Evolutionary conservation across 163 green algal genomes (phyloP).

Genomic region (Scenedesmus sp.): DNA sequence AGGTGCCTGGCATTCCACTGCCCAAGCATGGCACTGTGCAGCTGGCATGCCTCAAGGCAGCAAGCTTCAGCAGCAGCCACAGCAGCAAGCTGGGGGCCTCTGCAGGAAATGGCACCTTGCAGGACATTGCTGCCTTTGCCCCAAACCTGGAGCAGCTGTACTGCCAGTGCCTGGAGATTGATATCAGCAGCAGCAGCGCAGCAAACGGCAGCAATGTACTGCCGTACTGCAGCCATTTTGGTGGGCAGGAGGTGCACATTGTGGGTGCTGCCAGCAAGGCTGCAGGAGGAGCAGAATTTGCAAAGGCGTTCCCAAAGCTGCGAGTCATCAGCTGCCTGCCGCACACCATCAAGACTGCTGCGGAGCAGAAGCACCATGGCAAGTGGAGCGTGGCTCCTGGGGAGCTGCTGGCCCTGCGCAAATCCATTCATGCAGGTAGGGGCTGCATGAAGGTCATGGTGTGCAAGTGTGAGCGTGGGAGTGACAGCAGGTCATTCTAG

Average conservation of each 20-base stretch:
- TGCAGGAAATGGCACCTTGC: conserved; percentile 10
- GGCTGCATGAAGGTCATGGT: too few relatives aligned
- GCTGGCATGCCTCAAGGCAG: conserved; percentile 22
- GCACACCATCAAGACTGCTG: conserved; percentile 11
- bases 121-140: conserved; percentile 35
- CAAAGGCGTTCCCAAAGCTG: conserved; percentile 11
- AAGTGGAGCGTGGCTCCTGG: conserved; percentile 15
- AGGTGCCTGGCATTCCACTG: conserved; percentile 5
- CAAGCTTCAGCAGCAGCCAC: conserved; percentile 27
- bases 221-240: conserved; percentile 24
- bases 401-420: conserved; percentile 23
- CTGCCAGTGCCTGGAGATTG: conserved; percentile 1
- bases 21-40: conserved; percentile 12
- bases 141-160: conserved; percentile 30
- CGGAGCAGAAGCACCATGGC: conserved; percentile 34
- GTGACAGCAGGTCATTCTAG: neutral
- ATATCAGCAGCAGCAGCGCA: neutral
- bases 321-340: conserved; percentile 27
- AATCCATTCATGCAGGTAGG: neutral
- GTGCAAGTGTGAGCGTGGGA: too few relatives aligned
- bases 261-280: conserved; percentile 15
- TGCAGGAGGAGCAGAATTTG: neutral
- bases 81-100: neutral
- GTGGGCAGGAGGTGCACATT: conserved; percentile 8
- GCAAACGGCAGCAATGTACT: neutral